Base-by-base conservation (phyloP, 1,284 basidiomycete genomes). In the Boletus smithii region DNA sequence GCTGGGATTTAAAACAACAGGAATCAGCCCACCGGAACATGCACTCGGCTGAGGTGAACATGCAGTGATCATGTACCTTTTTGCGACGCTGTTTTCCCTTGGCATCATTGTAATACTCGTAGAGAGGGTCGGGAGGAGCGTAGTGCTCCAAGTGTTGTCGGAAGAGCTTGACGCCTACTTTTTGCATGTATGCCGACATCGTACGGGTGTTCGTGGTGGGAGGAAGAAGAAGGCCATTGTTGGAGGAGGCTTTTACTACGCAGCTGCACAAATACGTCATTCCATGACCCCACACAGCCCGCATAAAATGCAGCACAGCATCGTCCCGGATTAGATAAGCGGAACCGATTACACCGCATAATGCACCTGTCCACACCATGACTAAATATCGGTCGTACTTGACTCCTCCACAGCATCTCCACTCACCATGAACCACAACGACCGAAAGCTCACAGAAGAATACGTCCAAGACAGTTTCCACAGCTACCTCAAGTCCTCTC, bases 381-480 rank as follows among this genome's bases (percentile, higher is more conserved):
- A n/a, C n/a, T n/a, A n/a, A n/a, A n/a, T n/a, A n/a, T n/a, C n/a
- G n/a, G n/a, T n/a, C n/a, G n/a, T n/a, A n/a, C n/a, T n/a, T n/a
- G n/a, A n/a, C 10, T 8, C 6, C 8, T 14, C 27, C 29, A 40
- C 37, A 22, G 32, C 33, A 41, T 5, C 23, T 24, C 5, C 23
- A 8, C 6, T 17, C 18, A 23, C 32, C 27, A 63, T 62, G 61
- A 17, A 45, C 4, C 51, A 42, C 29, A 48, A 63, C 36, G 53
- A 51, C 11, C 50, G 55, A 3, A 56, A 59, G 26, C 72, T 88
- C 13, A 70, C 78, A 1, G 87, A 89, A 57, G 62, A 76, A 47
- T 75, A 77, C 47, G 74, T 90, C 20, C 83, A 88, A 51, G 77
- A 87, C 56, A 80, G 78, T 52, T 91, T 91, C 61, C 88, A 91